Evolutionary conservation across 371 early-diverging fungal species (phyloP).

Genomic region (Mycotypha africana): DNA sequence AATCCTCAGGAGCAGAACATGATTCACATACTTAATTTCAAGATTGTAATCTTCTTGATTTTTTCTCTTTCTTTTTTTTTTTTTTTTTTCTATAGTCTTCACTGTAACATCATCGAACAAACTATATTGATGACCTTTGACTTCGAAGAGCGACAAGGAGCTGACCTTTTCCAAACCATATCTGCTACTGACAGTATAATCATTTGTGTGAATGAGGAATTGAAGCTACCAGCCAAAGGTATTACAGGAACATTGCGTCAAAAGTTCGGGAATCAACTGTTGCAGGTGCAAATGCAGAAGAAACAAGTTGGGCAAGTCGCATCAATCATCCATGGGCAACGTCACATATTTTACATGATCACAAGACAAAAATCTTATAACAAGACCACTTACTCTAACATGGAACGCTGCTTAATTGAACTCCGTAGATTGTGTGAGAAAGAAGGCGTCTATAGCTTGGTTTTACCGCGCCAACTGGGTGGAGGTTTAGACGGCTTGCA

Average conservation of each 20-base stretch:
- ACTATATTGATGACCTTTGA: conserved; percentile 28
- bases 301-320: conserved; percentile 27
- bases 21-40: too few relatives aligned
- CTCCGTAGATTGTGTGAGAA: conserved; percentile 21
- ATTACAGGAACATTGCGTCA: conserved; percentile 17
- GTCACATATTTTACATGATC: conserved; percentile 27
- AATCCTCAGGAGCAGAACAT: too few relatives aligned
- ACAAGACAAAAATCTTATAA: conserved; percentile 26
- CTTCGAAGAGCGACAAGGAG: conserved; percentile 29
- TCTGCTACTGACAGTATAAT: conserved; percentile 18
- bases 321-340: conserved; percentile 5
- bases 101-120: too few relatives aligned
- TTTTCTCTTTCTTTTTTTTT: too few relatives aligned
- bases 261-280: conserved; percentile 14
- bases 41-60: too few relatives aligned
- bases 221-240: conserved; percentile 23
- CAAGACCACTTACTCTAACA: conserved; percentile 17
- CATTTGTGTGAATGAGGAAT: conserved; percentile 25
- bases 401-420: conserved; percentile 25
- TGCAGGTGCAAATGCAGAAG: conserved; percentile 23
- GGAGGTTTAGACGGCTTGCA: conserved; percentile 24
- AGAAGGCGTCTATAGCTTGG: conserved; percentile 18
- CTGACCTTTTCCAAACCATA: conserved; percentile 18
- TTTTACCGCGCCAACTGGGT: conserved; percentile 22
- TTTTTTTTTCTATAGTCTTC: too few relatives aligned